These are phyloP conservation scores for Calophaca sinica DNA, from an alignment of 306 rosid species.

Conservation along the genomic window DNA sequence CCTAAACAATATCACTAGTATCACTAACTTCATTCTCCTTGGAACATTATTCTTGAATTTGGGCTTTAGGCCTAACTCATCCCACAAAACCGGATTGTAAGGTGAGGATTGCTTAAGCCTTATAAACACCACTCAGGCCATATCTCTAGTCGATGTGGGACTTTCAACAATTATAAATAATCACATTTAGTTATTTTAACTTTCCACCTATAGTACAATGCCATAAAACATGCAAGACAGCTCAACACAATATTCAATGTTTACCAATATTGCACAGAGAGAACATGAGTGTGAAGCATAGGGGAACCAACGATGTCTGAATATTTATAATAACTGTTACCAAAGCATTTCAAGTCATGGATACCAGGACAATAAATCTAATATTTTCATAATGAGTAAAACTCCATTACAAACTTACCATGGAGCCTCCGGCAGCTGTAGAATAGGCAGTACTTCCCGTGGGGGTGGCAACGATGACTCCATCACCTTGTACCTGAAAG, in stretches of 20 bases:
- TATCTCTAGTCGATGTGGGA: too few relatives aligned
- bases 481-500: conserved; percentile 97
- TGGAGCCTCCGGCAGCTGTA: conserved; percentile 99
- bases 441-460: conserved; percentile 99
- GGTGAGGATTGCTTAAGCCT: too few relatives aligned
- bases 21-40: neutral
- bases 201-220: conserved; percentile 24
- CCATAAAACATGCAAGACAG: conserved; percentile 19
- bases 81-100: too few relatives aligned
- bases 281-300: neutral
- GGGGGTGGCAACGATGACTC: conserved; percentile 98
- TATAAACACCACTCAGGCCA: too few relatives aligned
- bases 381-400: conserved; percentile 8
- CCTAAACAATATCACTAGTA: neutral
- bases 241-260: conserved; percentile 5
- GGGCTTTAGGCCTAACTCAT: too few relatives aligned
- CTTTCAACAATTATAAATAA: too few relatives aligned
- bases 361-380: conserved; percentile 18
- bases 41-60: too few relatives aligned
- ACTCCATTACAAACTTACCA: conserved; percentile 61
- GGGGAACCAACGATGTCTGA: neutral
- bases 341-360: neutral
- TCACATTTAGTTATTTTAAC: conserved; percentile 19
- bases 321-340: neutral
- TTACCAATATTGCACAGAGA: conserved; percentile 17